Evolutionary conservation across 1,139 yeast genomes (phyloP).

Genomic region (Magnusiomyces clavatus): DNA sequence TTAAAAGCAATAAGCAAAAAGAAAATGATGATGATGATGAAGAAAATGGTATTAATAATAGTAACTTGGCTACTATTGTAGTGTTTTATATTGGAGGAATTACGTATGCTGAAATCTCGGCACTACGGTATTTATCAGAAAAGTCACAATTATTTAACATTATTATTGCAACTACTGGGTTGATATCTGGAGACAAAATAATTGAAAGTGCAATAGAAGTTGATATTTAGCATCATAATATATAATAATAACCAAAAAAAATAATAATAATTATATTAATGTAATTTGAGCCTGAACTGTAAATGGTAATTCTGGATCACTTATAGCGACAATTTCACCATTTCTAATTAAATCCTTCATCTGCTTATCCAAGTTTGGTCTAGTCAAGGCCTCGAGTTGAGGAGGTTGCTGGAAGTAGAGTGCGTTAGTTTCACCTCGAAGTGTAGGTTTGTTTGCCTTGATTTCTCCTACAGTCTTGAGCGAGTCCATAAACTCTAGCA

Average conservation of each 20-base stretch:
- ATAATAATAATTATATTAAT: neutral
- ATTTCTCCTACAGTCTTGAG: slow-evolving; percentile 31
- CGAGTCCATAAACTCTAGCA: slow-evolving; percentile 42
- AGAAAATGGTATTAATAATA: slow-evolving; percentile 19
- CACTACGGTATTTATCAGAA: slow-evolving; percentile 49
- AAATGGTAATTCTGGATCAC: slow-evolving; percentile 52
- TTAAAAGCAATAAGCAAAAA: neutral
- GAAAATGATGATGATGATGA: no score
- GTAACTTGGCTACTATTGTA: slow-evolving; percentile 29
- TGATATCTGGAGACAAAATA: slow-evolving; percentile 43
- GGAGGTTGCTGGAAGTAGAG: slow-evolving; percentile 50
- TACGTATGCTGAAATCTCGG: slow-evolving; percentile 69
- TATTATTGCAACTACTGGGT: slow-evolving; percentile 48
- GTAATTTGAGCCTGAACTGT: slow-evolving; percentile 24
- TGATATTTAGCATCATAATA: slow-evolving; percentile 2
- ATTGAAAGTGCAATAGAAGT: slow-evolving; percentile 23
- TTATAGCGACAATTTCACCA: slow-evolving; percentile 48
- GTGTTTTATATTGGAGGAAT: slow-evolving; percentile 68
- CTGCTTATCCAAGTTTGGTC: slow-evolving; percentile 38
- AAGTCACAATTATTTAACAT: slow-evolving; percentile 32
- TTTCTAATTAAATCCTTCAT: slow-evolving; percentile 36
- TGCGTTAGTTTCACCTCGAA: slow-evolving; percentile 38
- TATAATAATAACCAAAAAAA: neutral
- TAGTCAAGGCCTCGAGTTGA: slow-evolving; percentile 42
- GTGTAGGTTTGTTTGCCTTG: slow-evolving; percentile 44